Evolutionary conservation across 1,284 basidiomycete genomes (phyloP).

Genomic region (Inonotus obliquus): DNA sequence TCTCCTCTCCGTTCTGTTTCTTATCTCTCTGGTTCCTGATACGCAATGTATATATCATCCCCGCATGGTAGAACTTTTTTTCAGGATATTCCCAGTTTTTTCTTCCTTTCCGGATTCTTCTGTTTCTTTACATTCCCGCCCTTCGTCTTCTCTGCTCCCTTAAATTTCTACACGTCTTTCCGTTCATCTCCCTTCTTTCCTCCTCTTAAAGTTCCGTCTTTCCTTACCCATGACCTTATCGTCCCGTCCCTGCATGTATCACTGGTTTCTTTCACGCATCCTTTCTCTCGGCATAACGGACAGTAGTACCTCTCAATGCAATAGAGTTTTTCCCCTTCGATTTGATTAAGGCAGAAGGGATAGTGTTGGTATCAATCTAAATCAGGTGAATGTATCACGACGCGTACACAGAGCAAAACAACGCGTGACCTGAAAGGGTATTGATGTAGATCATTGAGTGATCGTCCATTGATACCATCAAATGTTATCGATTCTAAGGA

Average conservation of each 20-base stretch:
- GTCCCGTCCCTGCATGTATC: neutral
- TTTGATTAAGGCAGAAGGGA: neutral
- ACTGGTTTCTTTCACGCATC: neutral
- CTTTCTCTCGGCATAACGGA: slow-evolving; percentile 2
- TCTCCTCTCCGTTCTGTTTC: neutral
- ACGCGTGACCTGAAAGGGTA: too few relatives aligned
- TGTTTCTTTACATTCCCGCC: neutral
- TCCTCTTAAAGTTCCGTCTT: neutral
- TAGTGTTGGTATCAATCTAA: too few relatives aligned
- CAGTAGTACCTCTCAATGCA: neutral
- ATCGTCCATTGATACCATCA: too few relatives aligned
- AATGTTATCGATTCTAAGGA: too few relatives aligned
- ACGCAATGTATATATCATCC: neutral
- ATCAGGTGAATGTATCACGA: too few relatives aligned
- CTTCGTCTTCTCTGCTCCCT: neutral
- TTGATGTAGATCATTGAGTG: too few relatives aligned
- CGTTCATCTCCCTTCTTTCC: neutral
- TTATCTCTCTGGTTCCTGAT: neutral
- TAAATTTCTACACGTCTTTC: neutral
- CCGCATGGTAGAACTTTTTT: neutral
- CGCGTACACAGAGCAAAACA: too few relatives aligned
- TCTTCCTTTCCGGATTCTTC: neutral
- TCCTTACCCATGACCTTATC: neutral
- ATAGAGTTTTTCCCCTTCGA: neutral
- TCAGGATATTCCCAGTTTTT: neutral